Evolutionary conservation across 495 filamentous ascomycete species (phyloP), one percentile per base, ranked within the genome.

Genomic region (Alectoria sarmentosa): DNA sequence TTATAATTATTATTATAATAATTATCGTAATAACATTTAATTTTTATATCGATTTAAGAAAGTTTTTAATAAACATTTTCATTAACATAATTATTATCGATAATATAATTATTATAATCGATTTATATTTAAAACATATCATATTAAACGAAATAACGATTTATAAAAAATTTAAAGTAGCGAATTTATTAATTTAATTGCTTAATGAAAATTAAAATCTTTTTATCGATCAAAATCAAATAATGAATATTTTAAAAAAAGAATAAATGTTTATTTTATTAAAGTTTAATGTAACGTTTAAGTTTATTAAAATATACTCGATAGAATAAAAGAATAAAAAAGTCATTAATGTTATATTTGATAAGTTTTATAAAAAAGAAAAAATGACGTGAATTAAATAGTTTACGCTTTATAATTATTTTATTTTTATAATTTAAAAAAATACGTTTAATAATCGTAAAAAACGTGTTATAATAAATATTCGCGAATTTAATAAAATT

Each of bases 301-400:
- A 38, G 36, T 38, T 38, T 6, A 11, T 38, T 6, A 38, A 38
- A 38, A 11, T 38, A 6, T 38, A 38, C 11, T 11, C 11, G 11
- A 11, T 38, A 6, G 11, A 38, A 6, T 38, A 38, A 6, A 5
- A 11, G 11, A 11, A 38, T 38, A 38, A 11, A 11, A 38, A 38
- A 38, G 36, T 38, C 5, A 38, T 38, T 38, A 38, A 38, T 38
- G 11, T 38, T 11, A 38, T 11, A 11, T 38, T 38, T 61, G 46
- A 69, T 52, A 60, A 67, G 37, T 21, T 69, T 41, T 58, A 69
- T 36, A 30, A 66, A 23, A 58, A 66, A 58, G n/a, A 36, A 15
- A 61, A 63, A 34, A 52, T 69, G 34, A 28, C 10, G 5, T 64
- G 39, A 39, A 23, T 36, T 17, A 60, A 5, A 6, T 38, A 38